These are phyloP conservation scores for Suillus plorans DNA, from an alignment of 768 basidiomycete genomes.

Conservation along the genomic window DNA sequence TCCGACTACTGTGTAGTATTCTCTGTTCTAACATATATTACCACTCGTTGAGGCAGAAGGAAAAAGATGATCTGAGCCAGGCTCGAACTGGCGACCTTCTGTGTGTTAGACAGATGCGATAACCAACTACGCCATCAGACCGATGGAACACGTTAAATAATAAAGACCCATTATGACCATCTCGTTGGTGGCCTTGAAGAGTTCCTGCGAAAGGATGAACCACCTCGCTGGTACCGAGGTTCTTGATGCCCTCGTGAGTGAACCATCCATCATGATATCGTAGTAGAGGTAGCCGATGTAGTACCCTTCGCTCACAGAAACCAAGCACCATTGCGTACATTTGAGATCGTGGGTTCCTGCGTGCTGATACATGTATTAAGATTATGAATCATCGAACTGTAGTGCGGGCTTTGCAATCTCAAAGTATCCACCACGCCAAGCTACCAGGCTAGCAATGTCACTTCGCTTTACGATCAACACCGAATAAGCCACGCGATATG, in stretches of 20 bases:
- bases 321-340: too few species aligned
- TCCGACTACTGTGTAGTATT: not conserved
- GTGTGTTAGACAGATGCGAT: conserved; percentile 85
- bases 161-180: not conserved
- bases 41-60: too few species aligned
- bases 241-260: too few species aligned
- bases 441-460: not conserved
- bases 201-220: too few species aligned
- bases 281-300: too few species aligned
- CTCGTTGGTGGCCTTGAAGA: too few species aligned
- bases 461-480: not conserved
- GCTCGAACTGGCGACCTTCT: conserved; percentile 75
- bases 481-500: not conserved
- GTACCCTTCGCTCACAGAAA: too few species aligned
- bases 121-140: conserved; percentile 77
- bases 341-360: too few species aligned
- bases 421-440: not conserved
- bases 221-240: too few species aligned
- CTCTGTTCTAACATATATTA: too few species aligned
- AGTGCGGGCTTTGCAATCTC: not conserved
- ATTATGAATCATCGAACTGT: not conserved
- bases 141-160: not conserved
- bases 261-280: too few species aligned
- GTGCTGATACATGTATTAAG: too few species aligned
- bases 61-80: conserved; percentile 45